Base-by-base conservation (phyloP, 2,329 filamentous ascomycete species). In the Fusarium armeniacum region DNA sequence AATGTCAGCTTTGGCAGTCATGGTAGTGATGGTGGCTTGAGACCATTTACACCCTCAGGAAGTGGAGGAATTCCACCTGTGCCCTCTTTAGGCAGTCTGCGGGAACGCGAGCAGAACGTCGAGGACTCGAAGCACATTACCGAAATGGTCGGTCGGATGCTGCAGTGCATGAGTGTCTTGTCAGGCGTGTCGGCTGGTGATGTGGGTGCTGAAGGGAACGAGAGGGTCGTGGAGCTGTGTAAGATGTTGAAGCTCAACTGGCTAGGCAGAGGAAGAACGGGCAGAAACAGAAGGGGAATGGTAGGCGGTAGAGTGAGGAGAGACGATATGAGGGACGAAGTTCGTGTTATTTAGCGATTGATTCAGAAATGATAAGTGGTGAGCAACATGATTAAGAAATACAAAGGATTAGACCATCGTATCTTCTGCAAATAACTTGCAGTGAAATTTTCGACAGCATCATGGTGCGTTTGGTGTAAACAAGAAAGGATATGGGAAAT, bases 231-330 rank as follows among this genome's bases (percentile, higher is more conserved):
- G 66, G 88, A 94, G 75, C 83, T 99, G 67, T 93, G 91, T 60
- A 91, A 93, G 76, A 90, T 96, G 73, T 83, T 99, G 65, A 99
- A 98, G 81, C 89, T 98, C 75, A 99, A 99, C 79, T 99, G 96
- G 96, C 86, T 99, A 2, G 95, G 95, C 0, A 85, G 96, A 47
- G 95, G 95, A 0, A 83, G 96, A 36, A 98, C 94, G 5, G 96
- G 96, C 0, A 85, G 96, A 68, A 97, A 98, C 79, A 84, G 96
- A 55, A 88, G 93, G 69, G 96, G 96, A 0, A 95, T 98, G 77
- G 94, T 98, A 1, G 94, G 94, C 3, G 87, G 86, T 0, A 79
- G 87, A 54, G 85, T 88, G 12, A 82, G 82, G 69, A 79, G 86
- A 52, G 83, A 84, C 26, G 79, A 79, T 56, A 65, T 71, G 6